phyloP scores from a whole-genome alignment of 129 eudicot species.

The sunflower (Helianthus annuus) region HanXRQr2.0-SUNRISE NC_035434.2:3748745-3749244 shows the following conservation, averaged over 20 bases:
- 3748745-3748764: too few relatives aligned
- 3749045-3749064: constrained; percentile 64
- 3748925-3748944: constrained; percentile 52
- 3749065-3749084: constrained; percentile 46
- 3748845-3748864: too few relatives aligned
- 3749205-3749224: background rate
- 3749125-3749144: constrained; percentile 25
- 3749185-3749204: too few relatives aligned
- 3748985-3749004: too few relatives aligned
- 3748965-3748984: too few relatives aligned
- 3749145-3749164: constrained; percentile 24
- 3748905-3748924: constrained; percentile 84
- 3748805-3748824: too few relatives aligned
- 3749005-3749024: constrained; percentile 4
- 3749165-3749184: constrained; percentile 36
- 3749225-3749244: too few relatives aligned
- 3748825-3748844: too few relatives aligned
- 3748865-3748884: too few relatives aligned
- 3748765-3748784: too few relatives aligned
- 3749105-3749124: constrained; percentile 65
- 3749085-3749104: constrained; percentile 46
- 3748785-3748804: too few relatives aligned
- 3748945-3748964: too few relatives aligned
- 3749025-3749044: background rate
- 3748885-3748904: constrained; percentile 10